Evolutionary conservation across 805 yeast species (phyloP), one percentile per base, ranked within the genome.

Genomic region (Cyberlindnera saturnus): DNA sequence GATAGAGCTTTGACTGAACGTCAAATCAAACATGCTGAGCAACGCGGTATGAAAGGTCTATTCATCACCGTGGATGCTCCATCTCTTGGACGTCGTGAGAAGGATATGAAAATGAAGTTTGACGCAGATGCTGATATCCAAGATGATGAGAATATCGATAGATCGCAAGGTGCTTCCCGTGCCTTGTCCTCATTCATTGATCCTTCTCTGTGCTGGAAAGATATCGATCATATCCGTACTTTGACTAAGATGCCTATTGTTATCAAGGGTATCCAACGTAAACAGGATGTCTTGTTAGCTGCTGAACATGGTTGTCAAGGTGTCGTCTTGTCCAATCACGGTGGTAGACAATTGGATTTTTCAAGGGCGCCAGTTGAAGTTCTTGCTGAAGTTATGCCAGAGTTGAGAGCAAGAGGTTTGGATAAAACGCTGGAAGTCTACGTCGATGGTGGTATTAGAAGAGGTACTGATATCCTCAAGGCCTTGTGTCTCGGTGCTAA

Each of bases 11-110:
- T 80, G 41, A 76, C 89, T 30, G 67, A 70, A 40, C 65, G 71
- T 29, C 69, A 83, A 49, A 77, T 89, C n/a, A 70, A 73, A 53
- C 81, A 81, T 53, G 93, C 88, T 14, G 90, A 84, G 60, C 57
- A 66, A 40, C 67, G 84, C 42, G 95, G 95, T 1, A 73, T 86
- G 61, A 82, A 82, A 55, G 96, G 93, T 4, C 69, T 89, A 30
- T 88, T 88, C 58, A 78, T 89, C 50, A 89, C 97, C 0, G 96
- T 87, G 7, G 96, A 89, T 69, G 96, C 96, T 0, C 96, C 96
- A 6, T 83, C 85, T 48, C 70, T 89, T 35, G 97, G 97, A 13
- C 78, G 93, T 49, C 78, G 97, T 53, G 97, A 90, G 63, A 89
- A 87, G 63, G 96, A 88, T 57, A 76, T 78, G 78, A 75, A 87